phyloP scores from a whole-genome alignment of 208 protist genomes.

The Leishmania major region DNA sequence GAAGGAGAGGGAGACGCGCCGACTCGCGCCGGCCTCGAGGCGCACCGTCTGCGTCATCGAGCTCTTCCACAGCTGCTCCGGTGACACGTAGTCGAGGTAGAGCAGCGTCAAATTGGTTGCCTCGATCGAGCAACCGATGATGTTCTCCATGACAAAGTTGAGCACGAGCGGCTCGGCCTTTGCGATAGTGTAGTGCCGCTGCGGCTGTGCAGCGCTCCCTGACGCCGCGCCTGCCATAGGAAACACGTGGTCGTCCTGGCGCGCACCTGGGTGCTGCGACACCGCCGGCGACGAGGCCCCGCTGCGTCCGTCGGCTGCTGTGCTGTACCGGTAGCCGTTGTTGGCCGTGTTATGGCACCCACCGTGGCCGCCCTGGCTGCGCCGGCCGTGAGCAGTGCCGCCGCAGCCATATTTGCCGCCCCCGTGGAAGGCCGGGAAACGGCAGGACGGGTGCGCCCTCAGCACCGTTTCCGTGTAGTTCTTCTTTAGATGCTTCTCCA shows the following conservation, averaged over 20 bases:
- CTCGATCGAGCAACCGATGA: slow-evolving; percentile 52
- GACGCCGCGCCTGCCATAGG: background rate
- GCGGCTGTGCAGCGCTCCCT: background rate
- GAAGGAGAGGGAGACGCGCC: slow-evolving; percentile 58
- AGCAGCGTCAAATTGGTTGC: slow-evolving; percentile 61
- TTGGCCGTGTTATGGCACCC: background rate
- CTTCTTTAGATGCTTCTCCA: slow-evolving; percentile 54
- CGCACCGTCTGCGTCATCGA: slow-evolving; percentile 53
- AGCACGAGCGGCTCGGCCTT: slow-evolving; percentile 67
- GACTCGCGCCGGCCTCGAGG: slow-evolving; percentile 33
- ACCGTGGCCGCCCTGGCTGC: background rate
- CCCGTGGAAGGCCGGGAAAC: slow-evolving; percentile 22
- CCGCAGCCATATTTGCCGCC: background rate
- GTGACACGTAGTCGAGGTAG: slow-evolving; percentile 52
- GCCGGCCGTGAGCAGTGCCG: background rate
- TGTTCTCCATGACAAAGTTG: slow-evolving; percentile 64
- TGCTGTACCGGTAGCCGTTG: background rate
- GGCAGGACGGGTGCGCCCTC: slow-evolving; percentile 9
- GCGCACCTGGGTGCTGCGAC: background rate
- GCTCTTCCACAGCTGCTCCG: slow-evolving; percentile 76
- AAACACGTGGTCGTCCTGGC: background rate
- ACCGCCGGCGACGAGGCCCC: background rate
- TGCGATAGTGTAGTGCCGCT: slow-evolving; percentile 46
- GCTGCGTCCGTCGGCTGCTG: background rate
- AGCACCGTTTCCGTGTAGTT: slow-evolving; percentile 26